Evolutionary conservation across 177 flowering plant genomes (phyloP), one percentile per base, ranked within the genome.

Genomic region (Vitis hybrid): DNA sequence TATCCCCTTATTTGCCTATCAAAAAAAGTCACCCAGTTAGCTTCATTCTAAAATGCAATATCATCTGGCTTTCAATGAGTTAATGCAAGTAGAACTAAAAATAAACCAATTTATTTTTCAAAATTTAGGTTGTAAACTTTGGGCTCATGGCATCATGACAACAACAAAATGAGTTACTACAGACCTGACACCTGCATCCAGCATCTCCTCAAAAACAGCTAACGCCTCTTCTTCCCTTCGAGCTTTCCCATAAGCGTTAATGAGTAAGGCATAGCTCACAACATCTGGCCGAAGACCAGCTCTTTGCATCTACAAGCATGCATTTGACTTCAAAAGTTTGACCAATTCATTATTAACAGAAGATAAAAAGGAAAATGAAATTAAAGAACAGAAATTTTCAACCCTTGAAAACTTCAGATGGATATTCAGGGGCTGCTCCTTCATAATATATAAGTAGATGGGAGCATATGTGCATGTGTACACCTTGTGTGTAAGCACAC

Each of bases 181-280:
- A 60, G 50, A 95, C 99, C 97, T 89, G 76, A 95, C 93, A 73
- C 91, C 90, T 50, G 98, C 94, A 83, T 92, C 97, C 72, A 95
- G 87, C 99, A 96, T 93, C 79, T 90, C 98, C 74, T 96, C 99
- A 79, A 96, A 96, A 76, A 96, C 97, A 59, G 98, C 94, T 58
- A 93, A 77, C 51, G 99, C 99, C 83, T 96, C 98, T 33, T 87
- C 97, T 81, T 93, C 97, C 75, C 97, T 88, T 83, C 98, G 86
- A 67, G 97, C 97, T 81, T 89, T 93, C 53, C 97, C 99, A 81
- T 96, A 96, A 70, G 98, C 95, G 70, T 70, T 92, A 57, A 96
- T 89, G 58, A 96, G 91, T 70, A 86, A 76, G 1, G 99, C 85
- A 77, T 96, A 96, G 81, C 94, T 96, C 72, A 93, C 93, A 26